phyloP scores from a whole-genome alignment of 495 filamentous ascomycete species.

The Pyrenula aspistea region DNA sequence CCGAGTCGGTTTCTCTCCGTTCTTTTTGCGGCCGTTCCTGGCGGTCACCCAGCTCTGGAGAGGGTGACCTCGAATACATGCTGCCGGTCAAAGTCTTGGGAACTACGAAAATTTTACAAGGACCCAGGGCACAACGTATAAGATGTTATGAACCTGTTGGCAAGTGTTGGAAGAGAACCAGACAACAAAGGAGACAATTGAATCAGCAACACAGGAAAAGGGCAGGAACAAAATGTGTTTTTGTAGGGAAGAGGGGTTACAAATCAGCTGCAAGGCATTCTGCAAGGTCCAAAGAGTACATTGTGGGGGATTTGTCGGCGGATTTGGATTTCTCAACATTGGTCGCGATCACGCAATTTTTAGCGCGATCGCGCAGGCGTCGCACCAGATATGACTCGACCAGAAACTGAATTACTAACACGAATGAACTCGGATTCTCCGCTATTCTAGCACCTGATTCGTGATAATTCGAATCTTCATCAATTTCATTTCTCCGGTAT shows the following conservation, averaged over 20 bases:
- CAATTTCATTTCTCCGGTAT: not conserved
- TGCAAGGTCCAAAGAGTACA: too few species aligned
- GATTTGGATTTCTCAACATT: not conserved
- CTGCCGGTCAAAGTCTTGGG: slow-evolving; percentile 4
- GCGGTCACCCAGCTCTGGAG: slow-evolving; percentile 3
- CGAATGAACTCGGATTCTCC: not conserved
- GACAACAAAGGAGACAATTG: too few species aligned
- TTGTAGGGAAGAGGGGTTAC: not conserved
- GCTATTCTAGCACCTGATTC: not conserved
- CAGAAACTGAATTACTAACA: not conserved
- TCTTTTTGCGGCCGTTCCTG: not conserved
- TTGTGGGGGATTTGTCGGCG: not conserved
- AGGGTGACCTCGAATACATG: slow-evolving; percentile 30
- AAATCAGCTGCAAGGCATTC: not conserved
- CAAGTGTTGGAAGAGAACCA: too few species aligned
- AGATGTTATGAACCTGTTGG: too few species aligned
- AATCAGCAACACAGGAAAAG: not conserved
- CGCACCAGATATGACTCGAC: not conserved
- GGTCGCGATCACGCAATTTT: not conserved
- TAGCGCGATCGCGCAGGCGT: not conserved
- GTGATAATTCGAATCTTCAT: not conserved
- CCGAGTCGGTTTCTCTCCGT: slow-evolving; percentile 55
- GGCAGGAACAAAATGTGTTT: not conserved
- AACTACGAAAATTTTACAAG: too few species aligned
- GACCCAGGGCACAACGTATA: too few species aligned